Percentiles rank a stretch among this genome's conserved stretches.
Conservation (phyloP, 768 basidiomycete genomes). For the Terana coerulea region DNA sequence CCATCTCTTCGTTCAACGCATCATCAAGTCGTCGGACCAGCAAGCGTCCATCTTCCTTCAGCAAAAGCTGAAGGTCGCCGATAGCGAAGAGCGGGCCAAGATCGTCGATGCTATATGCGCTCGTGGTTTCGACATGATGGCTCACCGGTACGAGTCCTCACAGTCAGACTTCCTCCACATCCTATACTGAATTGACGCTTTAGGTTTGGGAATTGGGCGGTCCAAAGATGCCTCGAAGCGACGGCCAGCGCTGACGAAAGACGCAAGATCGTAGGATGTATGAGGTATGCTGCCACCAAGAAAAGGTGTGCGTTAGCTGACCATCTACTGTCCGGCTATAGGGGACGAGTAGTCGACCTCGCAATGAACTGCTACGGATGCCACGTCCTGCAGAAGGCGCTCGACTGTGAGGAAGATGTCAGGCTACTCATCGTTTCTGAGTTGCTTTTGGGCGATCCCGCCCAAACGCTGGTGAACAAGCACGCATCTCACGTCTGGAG, state of each 20-base stretch:
- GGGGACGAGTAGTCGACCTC: conserved; percentile 80
- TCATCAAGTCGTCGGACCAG: conserved; percentile 87
- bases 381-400: conserved; percentile 84
- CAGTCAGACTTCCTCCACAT: neutral
- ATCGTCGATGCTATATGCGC: conserved; percentile 86
- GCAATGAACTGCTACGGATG: conserved; percentile 89
- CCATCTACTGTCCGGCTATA: conserved; percentile 22
- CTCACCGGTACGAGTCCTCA: conserved; percentile 53
- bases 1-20: conserved; percentile 74
- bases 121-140: conserved; percentile 91
- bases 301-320: neutral
- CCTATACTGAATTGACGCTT: conserved; percentile 3
- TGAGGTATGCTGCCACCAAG: conserved; percentile 50
- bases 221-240: conserved; percentile 82
- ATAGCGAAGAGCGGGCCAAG: conserved; percentile 69
- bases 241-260: conserved; percentile 71
- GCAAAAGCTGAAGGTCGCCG: conserved; percentile 87
- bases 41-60: conserved; percentile 89
- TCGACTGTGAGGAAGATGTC: conserved; percentile 88
- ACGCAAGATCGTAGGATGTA: conserved; percentile 79
- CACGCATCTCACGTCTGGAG: conserved; percentile 93
- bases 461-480: conserved; percentile 84
- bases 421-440: conserved; percentile 81
- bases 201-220: conserved; percentile 93
- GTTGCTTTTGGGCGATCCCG: conserved; percentile 78